Base-by-base conservation (phyloP, 352 stramenopile genomes). In the Globisporangium cystogenes region DNA sequence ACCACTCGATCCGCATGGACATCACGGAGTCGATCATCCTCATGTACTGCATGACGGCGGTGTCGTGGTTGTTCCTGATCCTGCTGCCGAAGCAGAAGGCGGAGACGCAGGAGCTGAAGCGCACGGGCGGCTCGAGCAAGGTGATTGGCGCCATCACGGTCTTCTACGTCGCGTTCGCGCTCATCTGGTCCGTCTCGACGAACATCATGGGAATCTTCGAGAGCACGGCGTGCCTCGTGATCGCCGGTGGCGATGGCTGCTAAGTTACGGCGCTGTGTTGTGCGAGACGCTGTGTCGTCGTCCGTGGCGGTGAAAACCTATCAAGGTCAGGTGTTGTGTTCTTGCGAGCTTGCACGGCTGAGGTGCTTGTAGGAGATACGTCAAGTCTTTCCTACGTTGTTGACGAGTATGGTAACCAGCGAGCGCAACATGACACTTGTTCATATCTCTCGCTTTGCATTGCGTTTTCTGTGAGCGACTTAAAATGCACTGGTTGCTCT, bases 11-110 rank as follows among this genome's bases (percentile, higher is more conserved):
- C 35, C 68, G 74, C 14, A 44, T 49, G 20, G 64, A 86, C 8
- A 54, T 82, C 16, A 57, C 75, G 14, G 74, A 77, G 26, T 26
- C 53, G 7, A 48, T 80, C 7, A 51, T 82, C 24, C 76, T 80
- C 24, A 64, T 56, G 29, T 78, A 78, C 47, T 47, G 53, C 47
- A 66, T 75, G 46, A 67, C 24, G 46, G 26, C 39, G 40, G 61
- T 59, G 36, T 52, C 48, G 15, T 57, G 65, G 46, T 14, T 66
- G 29, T 82, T 76, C 54, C 55, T 84, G 45, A 50, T 58, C 6
- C 37, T 83, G 55, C 55, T 86, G 36, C 72, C 75, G 12, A 53
- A 46, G 26, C 70, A 86, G 50, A 82, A 82, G 67, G 67, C 64
- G 4, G 63, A 76, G 55, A 74, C 65, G 12, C 65, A 67, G 31